Evolutionary conservation across 2,329 filamentous ascomycete species (phyloP).

Genomic region (Cladosporium oxysporum): DNA sequence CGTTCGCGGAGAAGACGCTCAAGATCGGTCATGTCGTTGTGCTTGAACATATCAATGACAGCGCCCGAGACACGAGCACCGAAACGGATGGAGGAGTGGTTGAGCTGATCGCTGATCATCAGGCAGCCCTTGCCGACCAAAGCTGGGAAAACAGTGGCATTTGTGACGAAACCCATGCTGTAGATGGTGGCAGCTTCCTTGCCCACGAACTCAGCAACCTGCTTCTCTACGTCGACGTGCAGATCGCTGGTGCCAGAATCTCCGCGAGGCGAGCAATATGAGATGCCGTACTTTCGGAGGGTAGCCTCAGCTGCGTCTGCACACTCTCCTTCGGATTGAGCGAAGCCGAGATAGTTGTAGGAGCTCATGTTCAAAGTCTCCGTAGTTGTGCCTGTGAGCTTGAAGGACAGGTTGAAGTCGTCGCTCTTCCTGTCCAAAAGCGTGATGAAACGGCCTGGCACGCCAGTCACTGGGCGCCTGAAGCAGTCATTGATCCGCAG

Average conservation of each 20-base stretch:
- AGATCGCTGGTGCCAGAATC: constrained; percentile 88
- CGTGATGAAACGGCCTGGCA: constrained; percentile 91
- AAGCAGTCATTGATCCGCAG: constrained; percentile 97
- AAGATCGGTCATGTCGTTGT: constrained; percentile 90
- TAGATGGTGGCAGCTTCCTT: constrained; percentile 96
- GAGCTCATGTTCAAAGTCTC: constrained; percentile 99
- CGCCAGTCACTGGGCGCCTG: constrained; percentile 85
- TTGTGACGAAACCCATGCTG: constrained; percentile 98
- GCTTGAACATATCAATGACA: constrained; percentile 94
- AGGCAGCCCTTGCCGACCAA: constrained; percentile 90
- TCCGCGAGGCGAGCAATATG: constrained; percentile 74
- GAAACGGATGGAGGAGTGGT: constrained; percentile 96
- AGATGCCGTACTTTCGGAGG: constrained; percentile 82
- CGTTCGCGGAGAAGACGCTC: constrained; percentile 85
- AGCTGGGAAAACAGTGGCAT: constrained; percentile 88
- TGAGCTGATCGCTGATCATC: constrained; percentile 94
- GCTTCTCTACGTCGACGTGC: constrained; percentile 81
- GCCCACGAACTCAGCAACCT: constrained; percentile 88
- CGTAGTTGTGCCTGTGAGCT: constrained; percentile 84
- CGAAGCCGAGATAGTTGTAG: constrained; percentile 98
- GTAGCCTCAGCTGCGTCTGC: constrained; percentile 88
- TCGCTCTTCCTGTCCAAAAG: constrained; percentile 86
- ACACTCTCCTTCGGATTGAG: constrained; percentile 94
- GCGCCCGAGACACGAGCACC: constrained; percentile 91
- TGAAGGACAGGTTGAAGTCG: constrained; percentile 89